Evolutionary conservation across 495 filamentous ascomycete species (phyloP).

Genomic region (Terfezia claveryi): DNA sequence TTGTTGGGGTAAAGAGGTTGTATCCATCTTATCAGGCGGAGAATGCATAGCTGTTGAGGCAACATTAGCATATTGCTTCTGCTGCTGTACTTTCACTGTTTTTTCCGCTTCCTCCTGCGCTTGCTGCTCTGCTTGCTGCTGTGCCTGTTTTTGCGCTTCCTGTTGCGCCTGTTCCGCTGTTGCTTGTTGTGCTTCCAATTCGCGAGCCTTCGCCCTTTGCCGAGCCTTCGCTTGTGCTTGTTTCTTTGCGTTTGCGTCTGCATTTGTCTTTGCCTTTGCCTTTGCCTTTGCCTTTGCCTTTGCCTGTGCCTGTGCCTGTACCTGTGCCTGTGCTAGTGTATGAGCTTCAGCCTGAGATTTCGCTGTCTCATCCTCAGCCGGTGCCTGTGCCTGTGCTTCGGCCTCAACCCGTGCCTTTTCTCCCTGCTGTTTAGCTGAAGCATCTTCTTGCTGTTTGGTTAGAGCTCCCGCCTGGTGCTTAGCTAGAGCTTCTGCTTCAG

Average conservation of each 20-base stretch:
- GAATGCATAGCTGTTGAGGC: too few species aligned
- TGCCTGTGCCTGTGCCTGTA: not conserved
- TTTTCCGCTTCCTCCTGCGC: not conserved
- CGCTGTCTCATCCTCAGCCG: not conserved
- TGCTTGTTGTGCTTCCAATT: not conserved
- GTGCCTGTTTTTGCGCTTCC: not conserved
- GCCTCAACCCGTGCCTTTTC: not conserved
- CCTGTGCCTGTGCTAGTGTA: not conserved
- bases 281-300: not conserved
- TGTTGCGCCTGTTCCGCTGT: not conserved
- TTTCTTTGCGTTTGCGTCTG: not conserved
- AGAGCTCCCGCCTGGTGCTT: not conserved
- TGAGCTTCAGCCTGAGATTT: not conserved
- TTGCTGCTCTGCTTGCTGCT: conserved; percentile 1
- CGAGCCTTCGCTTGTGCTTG: not conserved
- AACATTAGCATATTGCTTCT: not conserved
- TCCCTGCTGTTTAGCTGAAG: not conserved
- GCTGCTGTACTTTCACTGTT: conserved; percentile 1
- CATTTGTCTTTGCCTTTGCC: not conserved
- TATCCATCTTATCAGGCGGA: too few species aligned
- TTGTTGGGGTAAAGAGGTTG: too few species aligned
- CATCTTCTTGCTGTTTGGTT: not conserved
- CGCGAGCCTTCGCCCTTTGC: not conserved
- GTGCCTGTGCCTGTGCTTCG: not conserved
- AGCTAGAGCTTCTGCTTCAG: not conserved